Evolutionary conservation across 306 rosid genomes (phyloP).

Genomic region (Argentina anserina): DNA sequence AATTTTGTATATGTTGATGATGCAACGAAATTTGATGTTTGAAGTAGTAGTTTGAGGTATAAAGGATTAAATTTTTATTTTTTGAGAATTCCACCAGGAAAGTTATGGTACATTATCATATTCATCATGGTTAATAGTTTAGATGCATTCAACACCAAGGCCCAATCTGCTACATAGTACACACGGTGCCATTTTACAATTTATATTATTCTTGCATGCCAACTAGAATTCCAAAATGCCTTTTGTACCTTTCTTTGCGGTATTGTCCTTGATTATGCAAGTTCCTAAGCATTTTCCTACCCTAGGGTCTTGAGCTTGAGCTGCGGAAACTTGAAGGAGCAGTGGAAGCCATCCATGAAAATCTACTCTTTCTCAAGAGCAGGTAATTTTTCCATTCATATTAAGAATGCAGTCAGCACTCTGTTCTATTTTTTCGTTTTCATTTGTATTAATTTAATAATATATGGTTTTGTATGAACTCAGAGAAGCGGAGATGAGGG

Average conservation of each 20-base stretch:
- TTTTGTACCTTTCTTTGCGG: not conserved
- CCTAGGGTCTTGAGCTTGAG: conserved; percentile 92
- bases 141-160: not conserved
- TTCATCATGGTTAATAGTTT: not conserved
- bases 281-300: not conserved
- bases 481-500: conserved; percentile 91
- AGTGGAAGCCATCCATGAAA: conserved; percentile 84
- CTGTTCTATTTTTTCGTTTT: not conserved
- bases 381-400: conserved; percentile 38
- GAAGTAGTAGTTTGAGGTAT: not conserved
- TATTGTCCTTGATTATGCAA: not conserved
- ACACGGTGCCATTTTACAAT: not conserved
- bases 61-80: not conserved
- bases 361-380: conserved; percentile 70
- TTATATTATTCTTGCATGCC: not conserved
- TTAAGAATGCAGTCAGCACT: not conserved
- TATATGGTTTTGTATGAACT: not conserved
- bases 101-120: not conserved
- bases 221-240: not conserved
- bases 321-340: conserved; percentile 86
- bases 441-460: too few species aligned
- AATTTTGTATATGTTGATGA: not conserved
- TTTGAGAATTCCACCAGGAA: not conserved
- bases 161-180: not conserved
- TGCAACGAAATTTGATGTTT: not conserved